Evolutionary conservation across 345 rosid genomes (phyloP).

Genomic region (Melaleuca alternifolia): DNA sequence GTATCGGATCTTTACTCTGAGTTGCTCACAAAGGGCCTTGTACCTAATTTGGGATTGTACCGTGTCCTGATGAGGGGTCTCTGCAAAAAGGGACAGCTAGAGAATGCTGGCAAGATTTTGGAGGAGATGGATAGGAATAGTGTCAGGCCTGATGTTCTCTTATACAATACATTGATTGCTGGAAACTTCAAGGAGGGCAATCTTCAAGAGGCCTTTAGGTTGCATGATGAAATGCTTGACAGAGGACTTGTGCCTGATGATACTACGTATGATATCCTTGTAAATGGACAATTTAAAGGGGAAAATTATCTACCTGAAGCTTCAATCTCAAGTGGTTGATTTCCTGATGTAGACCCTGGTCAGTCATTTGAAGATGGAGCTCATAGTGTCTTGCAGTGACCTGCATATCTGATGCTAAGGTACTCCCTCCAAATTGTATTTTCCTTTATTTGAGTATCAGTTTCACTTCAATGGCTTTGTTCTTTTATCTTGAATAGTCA

Average conservation of each 20-base stretch:
- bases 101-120: conserved; percentile 44
- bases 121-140: conserved; percentile 51
- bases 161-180: conserved; percentile 57
- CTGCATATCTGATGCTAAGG: background rate
- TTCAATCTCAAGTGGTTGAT: background rate
- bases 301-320: conserved; percentile 8
- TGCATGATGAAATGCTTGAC: conserved; percentile 83
- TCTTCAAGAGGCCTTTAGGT: conserved; percentile 55
- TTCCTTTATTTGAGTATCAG: background rate
- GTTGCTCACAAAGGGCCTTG: conserved; percentile 52
- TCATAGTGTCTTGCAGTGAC: background rate
- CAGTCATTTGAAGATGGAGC: background rate
- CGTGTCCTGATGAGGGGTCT: conserved; percentile 53
- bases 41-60: conserved; percentile 37
- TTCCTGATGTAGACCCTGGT: background rate
- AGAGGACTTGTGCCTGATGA: conserved; percentile 62
- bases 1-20: conserved; percentile 60
- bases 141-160: conserved; percentile 42
- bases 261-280: conserved; percentile 56
- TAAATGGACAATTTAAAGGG: conserved; percentile 28
- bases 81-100: conserved; percentile 41
- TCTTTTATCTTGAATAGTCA: background rate
- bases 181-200: conserved; percentile 63
- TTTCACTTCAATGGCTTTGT: background rate
- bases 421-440: background rate